Conservation (phyloP, 1,139 yeast species). For the Suzukiozyma palmioleophila region DNA sequence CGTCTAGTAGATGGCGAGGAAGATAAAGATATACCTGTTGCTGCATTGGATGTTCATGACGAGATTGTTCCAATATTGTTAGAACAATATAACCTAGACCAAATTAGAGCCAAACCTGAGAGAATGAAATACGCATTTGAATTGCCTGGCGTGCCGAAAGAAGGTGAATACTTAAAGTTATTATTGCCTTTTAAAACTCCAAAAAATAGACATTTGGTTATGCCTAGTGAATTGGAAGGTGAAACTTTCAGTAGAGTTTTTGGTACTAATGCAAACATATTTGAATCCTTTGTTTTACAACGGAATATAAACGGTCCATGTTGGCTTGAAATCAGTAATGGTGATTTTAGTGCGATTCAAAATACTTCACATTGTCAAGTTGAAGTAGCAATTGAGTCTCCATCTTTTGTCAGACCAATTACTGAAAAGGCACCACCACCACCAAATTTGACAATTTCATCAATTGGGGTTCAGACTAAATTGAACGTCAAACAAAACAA, state of each 20-base stretch:
- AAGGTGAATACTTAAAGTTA: conserved; percentile 76
- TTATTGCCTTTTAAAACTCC: conserved; percentile 68
- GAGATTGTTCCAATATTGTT: conserved; percentile 68
- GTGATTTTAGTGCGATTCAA: conserved; percentile 54
- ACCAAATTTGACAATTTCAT: conserved; percentile 57
- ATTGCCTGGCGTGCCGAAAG: conserved; percentile 71
- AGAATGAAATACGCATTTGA: conserved; percentile 86
- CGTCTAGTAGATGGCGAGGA: conserved; percentile 36
- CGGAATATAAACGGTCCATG: conserved; percentile 95
- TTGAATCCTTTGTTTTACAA: conserved; percentile 83
- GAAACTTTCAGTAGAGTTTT: conserved; percentile 75
- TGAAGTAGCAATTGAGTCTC: conserved; percentile 58
- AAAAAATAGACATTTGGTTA: conserved; percentile 38
- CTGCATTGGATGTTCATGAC: conserved; percentile 66
- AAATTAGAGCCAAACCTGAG: conserved; percentile 67
- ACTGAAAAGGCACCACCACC: conserved; percentile 56
- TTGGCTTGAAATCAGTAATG: conserved; percentile 74
- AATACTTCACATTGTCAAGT: conserved; percentile 80
- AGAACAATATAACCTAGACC: conserved; percentile 57
- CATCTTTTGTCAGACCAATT: conserved; percentile 47
- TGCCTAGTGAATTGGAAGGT: conserved; percentile 69
- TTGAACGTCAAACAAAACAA: conserved; percentile 67
- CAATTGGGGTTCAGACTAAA: conserved; percentile 76
- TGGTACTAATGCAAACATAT: conserved; percentile 70
- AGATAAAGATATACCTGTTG: conserved; percentile 34